Evolutionary conservation across 352 stramenopile genomes (phyloP).

Genomic region (Phytopythium mirpurense): DNA sequence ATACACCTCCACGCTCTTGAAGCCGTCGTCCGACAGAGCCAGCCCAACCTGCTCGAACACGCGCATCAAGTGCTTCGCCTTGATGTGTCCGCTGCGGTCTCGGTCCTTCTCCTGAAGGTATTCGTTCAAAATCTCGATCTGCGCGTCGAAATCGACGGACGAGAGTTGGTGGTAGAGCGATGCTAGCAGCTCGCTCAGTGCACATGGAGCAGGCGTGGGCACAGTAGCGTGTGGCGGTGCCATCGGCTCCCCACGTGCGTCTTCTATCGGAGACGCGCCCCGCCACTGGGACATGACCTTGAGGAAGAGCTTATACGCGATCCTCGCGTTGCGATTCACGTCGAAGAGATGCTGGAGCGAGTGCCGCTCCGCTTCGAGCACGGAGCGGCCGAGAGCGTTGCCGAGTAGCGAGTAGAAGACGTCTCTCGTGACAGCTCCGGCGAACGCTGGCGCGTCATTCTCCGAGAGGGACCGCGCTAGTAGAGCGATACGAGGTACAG

Average conservation of each 20-base stretch:
- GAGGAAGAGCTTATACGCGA: conserved; percentile 72
- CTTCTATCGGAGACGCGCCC: not conserved
- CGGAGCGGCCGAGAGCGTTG: conserved; percentile 16
- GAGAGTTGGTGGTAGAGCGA: conserved; percentile 65
- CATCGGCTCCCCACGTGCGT: not conserved
- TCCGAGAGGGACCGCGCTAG: conserved; percentile 45
- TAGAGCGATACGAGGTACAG: conserved; percentile 36
- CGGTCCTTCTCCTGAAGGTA: conserved; percentile 36
- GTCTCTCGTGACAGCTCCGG: conserved; percentile 22
- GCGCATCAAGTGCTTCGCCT: conserved; percentile 26
- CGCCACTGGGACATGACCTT: conserved; percentile 65
- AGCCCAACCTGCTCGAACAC: conserved; percentile 55
- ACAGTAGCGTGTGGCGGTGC: too few species aligned
- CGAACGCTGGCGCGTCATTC: conserved; percentile 15
- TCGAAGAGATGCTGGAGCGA: conserved; percentile 69
- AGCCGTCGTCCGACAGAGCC: conserved; percentile 33
- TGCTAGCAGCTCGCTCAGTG: conserved; percentile 28
- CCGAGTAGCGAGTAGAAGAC: conserved; percentile 30
- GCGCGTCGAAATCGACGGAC: conserved; percentile 58
- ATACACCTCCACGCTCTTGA: conserved; percentile 30
- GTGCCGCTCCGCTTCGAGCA: conserved; percentile 26
- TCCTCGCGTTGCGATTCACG: conserved; percentile 41
- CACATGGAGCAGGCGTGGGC: conserved; percentile 1
- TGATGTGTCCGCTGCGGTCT: conserved; percentile 23
- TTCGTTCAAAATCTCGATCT: conserved; percentile 61